Evolutionary conservation across 108 stramenopile genomes (phyloP).

Genomic region (Cyclotella choctawhatcheeana): DNA sequence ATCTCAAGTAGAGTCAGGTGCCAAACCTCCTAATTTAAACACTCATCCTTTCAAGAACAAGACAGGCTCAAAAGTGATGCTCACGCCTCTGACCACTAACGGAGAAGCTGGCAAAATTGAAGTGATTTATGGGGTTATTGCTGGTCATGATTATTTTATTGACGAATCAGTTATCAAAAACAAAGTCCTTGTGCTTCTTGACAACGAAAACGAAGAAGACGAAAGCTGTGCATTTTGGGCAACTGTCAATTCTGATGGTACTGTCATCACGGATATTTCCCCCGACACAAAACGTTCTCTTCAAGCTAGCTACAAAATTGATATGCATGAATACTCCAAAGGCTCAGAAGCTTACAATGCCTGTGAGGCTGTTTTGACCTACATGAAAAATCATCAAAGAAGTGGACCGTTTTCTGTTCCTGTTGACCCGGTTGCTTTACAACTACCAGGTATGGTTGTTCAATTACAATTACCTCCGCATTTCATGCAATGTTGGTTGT

Average conservation of each 20-base stretch:
- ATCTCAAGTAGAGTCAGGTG: background rate
- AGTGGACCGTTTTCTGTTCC: slow-evolving; percentile 55
- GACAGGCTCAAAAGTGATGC: slow-evolving; percentile 35
- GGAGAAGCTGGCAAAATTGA: slow-evolving; percentile 15
- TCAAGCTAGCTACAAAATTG: slow-evolving; percentile 52
- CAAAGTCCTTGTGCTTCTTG: slow-evolving; percentile 35
- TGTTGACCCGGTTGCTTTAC: slow-evolving; percentile 90
- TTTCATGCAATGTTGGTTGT: too few species aligned
- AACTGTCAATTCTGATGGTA: slow-evolving; percentile 46
- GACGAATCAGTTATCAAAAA: slow-evolving; percentile 5
- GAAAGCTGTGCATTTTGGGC: slow-evolving; percentile 81
- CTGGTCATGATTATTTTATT: slow-evolving; percentile 32
- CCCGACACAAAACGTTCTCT: slow-evolving; percentile 21
- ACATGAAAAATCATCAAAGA: slow-evolving; percentile 58
- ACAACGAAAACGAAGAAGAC: slow-evolving; percentile 23
- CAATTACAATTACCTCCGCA: too few species aligned
- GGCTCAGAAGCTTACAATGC: slow-evolving; percentile 69
- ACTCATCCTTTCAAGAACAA: slow-evolving; percentile 53
- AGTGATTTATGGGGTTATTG: slow-evolving; percentile 44
- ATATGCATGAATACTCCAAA: slow-evolving; percentile 71
- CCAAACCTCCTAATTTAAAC: background rate
- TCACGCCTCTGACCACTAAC: slow-evolving; percentile 21
- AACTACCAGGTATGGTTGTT: slow-evolving; percentile 61
- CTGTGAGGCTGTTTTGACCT: slow-evolving; percentile 63
- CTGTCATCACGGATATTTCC: slow-evolving; percentile 40